Evolutionary conservation across 2,329 filamentous ascomycete genomes (phyloP).

Genomic region (Nemania abortiva): DNA sequence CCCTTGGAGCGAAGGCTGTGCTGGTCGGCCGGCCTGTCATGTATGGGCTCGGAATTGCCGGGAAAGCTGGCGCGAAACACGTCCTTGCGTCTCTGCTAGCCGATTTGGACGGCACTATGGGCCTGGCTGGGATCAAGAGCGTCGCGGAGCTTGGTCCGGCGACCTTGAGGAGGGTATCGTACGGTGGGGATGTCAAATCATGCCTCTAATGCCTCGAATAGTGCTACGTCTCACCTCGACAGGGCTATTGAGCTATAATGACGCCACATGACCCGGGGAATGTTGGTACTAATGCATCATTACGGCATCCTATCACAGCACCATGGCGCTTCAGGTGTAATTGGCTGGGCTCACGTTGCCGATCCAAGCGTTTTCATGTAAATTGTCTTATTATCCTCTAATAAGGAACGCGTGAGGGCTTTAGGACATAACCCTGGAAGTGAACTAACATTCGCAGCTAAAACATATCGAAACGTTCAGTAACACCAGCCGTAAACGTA

Average conservation of each 20-base stretch:
- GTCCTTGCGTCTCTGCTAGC: slow-evolving; percentile 47
- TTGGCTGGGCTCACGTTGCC: not conserved
- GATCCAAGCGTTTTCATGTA: not conserved
- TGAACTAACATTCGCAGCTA: slow-evolving; percentile 4
- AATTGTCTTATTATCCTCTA: slow-evolving; percentile 1
- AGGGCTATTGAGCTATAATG: not conserved
- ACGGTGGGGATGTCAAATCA: slow-evolving; percentile 52
- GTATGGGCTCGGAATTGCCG: slow-evolving; percentile 53
- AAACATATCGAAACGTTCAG: slow-evolving; percentile 8
- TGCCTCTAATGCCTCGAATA: slow-evolving; percentile 48
- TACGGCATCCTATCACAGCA: not conserved
- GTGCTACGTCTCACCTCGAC: not conserved
- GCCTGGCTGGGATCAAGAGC: slow-evolving; percentile 51
- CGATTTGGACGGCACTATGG: slow-evolving; percentile 48
- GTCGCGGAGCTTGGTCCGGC: slow-evolving; percentile 54
- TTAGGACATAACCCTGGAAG: slow-evolving; percentile 15
- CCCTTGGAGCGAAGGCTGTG: slow-evolving; percentile 66
- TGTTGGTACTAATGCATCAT: not conserved
- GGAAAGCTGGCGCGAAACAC: slow-evolving; percentile 47
- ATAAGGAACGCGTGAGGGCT: slow-evolving; percentile 8
- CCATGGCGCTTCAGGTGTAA: not conserved
- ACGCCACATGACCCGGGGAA: not conserved
- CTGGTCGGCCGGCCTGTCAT: slow-evolving; percentile 72
- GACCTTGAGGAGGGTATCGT: slow-evolving; percentile 52
- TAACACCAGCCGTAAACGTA: not conserved